These are phyloP conservation scores for Ochromonas danica DNA, from an alignment of 108 stramenopile genomes.

Conservation along the genomic window DNA sequence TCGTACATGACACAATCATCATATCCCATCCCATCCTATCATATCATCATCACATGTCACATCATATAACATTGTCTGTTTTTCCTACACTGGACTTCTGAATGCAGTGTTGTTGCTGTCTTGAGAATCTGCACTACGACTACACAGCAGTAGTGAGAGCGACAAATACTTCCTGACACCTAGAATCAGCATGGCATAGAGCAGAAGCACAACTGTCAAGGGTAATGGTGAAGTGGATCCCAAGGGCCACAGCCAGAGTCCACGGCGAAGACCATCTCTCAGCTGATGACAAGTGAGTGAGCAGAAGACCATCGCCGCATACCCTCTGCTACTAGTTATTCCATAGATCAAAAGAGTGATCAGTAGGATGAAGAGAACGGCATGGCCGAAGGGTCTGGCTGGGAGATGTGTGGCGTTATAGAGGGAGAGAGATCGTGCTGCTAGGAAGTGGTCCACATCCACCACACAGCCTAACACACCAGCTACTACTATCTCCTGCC, in stretches of 20 bases:
- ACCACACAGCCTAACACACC: not conserved
- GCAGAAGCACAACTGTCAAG: no score
- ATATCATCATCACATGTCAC: no score
- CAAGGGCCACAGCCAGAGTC: not conserved
- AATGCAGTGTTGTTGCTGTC: no score
- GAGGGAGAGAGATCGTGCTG: not conserved
- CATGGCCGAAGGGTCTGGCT: not conserved
- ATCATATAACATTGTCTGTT: no score
- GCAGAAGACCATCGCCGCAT: not conserved
- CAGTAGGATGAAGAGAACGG: not conserved
- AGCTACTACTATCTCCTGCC: not conserved
- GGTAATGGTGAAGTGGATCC: not conserved
- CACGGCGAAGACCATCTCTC: not conserved
- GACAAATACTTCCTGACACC: no score
- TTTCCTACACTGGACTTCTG: no score
- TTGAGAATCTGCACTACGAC: no score
- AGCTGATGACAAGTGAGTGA: not conserved
- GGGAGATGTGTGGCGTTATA: not conserved
- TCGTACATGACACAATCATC: no score
- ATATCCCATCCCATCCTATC: no score
- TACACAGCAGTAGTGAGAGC: no score
- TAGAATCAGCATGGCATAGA: no score
- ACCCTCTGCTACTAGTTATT: not conserved
- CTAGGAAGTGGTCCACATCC: slow-evolving; percentile 1
- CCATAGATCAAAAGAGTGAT: not conserved